Percentiles rank a stretch among this genome's conserved stretches.
phyloP scores from a whole-genome alignment of 2,329 filamentous ascomycete genomes.

The Lojkania enalia region DNA sequence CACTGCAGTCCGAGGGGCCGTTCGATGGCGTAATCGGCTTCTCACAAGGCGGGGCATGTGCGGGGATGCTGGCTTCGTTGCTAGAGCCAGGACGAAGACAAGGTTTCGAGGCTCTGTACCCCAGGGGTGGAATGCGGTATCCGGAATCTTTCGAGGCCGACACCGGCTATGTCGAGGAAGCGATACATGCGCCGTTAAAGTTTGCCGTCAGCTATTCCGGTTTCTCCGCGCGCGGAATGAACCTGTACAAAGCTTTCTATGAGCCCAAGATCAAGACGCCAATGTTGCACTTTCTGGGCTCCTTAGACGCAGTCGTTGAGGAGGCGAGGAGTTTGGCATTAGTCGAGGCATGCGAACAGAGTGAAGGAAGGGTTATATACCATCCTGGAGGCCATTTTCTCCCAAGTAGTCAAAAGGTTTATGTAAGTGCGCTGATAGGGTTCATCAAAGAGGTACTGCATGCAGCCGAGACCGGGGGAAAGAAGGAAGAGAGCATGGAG shows the following conservation, averaged over 20 bases:
- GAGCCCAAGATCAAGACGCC: slow-evolving; percentile 76
- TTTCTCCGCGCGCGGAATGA: slow-evolving; percentile 66
- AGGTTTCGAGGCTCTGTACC: slow-evolving; percentile 51
- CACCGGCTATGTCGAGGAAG: slow-evolving; percentile 33
- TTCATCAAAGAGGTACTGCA: slow-evolving; percentile 66
- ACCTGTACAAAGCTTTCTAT: slow-evolving; percentile 69
- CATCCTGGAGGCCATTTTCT: slow-evolving; percentile 92
- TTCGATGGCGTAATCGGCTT: slow-evolving; percentile 45
- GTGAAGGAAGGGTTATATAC: slow-evolving; percentile 60
- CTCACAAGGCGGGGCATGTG: slow-evolving; percentile 55
- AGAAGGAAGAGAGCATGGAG: slow-evolving; percentile 61
- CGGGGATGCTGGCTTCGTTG: slow-evolving; percentile 71
- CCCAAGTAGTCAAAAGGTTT: slow-evolving; percentile 76
- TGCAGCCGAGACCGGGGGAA: slow-evolving; percentile 36
- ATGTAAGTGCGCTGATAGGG: slow-evolving; percentile 72
- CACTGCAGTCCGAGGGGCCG: slow-evolving; percentile 35
- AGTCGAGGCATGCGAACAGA: slow-evolving; percentile 64
- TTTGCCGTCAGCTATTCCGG: slow-evolving; percentile 80
- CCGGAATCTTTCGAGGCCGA: slow-evolving; percentile 52
- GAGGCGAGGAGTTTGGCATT: slow-evolving; percentile 71
- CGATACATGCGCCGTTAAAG: slow-evolving; percentile 60
- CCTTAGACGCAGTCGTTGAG: slow-evolving; percentile 84
- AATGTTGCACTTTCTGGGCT: slow-evolving; percentile 79
- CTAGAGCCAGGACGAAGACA: slow-evolving; percentile 61
- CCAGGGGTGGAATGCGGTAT: slow-evolving; percentile 54